Conservation (phyloP, 139 green algal species). For the Nannochloris sp. region DNA sequence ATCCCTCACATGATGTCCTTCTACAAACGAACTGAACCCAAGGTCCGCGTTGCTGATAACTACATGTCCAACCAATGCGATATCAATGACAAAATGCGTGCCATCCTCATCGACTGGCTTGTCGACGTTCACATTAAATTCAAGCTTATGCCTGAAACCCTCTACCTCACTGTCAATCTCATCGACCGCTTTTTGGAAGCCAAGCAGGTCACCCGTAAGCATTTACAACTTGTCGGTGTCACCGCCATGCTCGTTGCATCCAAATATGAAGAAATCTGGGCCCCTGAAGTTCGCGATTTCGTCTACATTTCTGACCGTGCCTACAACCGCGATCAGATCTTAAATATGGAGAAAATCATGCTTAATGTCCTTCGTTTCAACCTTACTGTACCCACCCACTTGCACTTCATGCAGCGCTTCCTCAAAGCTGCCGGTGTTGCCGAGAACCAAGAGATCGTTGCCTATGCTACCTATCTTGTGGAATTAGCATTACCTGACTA, state of each 20-base stretch:
- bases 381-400: constrained; percentile 80
- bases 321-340: constrained; percentile 91
- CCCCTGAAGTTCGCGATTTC: constrained; percentile 94
- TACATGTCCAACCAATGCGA: constrained; percentile 78
- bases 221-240: constrained; percentile 96
- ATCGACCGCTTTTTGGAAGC: constrained; percentile 92
- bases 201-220: constrained; percentile 78
- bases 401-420: constrained; percentile 85
- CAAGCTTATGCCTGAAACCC: constrained; percentile 98
- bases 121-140: constrained; percentile 99
- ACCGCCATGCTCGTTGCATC: constrained; percentile 94
- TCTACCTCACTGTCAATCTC: constrained; percentile 91
- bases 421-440: constrained; percentile 66
- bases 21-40: constrained; percentile 68
- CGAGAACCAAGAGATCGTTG: constrained; percentile 23
- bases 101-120: constrained; percentile 97
- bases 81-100: constrained; percentile 94
- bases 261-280: constrained; percentile 99
- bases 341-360: constrained; percentile 94
- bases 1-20: constrained; percentile 90
- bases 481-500: constrained; percentile 88
- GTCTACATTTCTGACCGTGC: constrained; percentile 97
- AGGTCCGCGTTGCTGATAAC: constrained; percentile 40
- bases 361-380: constrained; percentile 92
- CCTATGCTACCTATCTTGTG: constrained; percentile 62